Evolutionary conservation across 2,329 filamentous ascomycete species (phyloP).

Genomic region (Mycosphaerella arachidis): DNA sequence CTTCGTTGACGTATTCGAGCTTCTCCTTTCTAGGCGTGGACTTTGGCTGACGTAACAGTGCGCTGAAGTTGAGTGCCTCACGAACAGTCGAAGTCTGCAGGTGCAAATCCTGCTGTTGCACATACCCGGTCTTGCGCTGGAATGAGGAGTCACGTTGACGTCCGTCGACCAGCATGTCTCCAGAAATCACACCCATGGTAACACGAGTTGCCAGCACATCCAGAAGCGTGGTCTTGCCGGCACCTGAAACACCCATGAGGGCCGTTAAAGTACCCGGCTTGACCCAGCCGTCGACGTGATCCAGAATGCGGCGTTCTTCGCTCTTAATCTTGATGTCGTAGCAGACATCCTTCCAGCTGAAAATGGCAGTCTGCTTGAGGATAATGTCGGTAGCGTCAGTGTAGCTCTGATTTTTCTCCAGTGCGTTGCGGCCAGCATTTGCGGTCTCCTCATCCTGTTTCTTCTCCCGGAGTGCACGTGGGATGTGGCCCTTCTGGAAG

Average conservation of each 20-base stretch:
- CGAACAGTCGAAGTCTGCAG: conserved; percentile 79
- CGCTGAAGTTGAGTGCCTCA: conserved; percentile 82
- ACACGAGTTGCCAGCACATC: conserved; percentile 81
- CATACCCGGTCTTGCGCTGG: conserved; percentile 88
- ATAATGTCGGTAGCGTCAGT: conserved; percentile 43
- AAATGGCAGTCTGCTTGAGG: conserved; percentile 67
- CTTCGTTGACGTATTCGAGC: conserved; percentile 79
- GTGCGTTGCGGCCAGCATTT: conserved; percentile 10
- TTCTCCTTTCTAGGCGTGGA: conserved; percentile 71
- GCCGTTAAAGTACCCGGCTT: conserved; percentile 87
- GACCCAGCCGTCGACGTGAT: conserved; percentile 88
- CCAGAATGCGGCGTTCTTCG: conserved; percentile 68
- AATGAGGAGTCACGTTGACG: conserved; percentile 71
- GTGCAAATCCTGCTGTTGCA: conserved; percentile 89
- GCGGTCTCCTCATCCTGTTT: conserved; percentile 34
- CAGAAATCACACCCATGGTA: conserved; percentile 82
- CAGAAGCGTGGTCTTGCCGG: conserved; percentile 89
- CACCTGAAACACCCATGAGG: conserved; percentile 85
- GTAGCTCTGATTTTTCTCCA: conserved; percentile 35
- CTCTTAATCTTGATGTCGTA: conserved; percentile 77
- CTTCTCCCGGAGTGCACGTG: conserved; percentile 50
- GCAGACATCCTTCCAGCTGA: conserved; percentile 81
- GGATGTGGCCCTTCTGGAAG: conserved; percentile 45
- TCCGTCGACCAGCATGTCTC: conserved; percentile 81
- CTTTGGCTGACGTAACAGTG: conserved; percentile 76